Evolutionary conservation across 2,329 filamentous ascomycete species (phyloP), one percentile per base, ranked within the genome.

Genomic region (Microdochium paspali): DNA sequence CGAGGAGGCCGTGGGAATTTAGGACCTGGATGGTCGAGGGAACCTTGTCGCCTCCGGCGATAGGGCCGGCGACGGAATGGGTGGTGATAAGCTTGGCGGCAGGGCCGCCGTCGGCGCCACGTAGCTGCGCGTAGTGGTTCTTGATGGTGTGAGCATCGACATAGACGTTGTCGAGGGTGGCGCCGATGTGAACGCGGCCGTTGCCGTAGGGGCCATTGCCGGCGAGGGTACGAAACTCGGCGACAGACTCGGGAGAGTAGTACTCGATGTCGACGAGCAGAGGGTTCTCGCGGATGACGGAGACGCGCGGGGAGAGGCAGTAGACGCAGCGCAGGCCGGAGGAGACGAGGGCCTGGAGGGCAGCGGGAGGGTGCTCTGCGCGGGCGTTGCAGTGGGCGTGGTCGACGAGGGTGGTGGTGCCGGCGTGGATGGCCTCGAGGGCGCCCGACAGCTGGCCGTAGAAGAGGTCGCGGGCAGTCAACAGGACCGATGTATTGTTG

Each of bases 301-400:
- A 56, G 24, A 57, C 53, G 2, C 61, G 62, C 2, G 66, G 65
- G 10, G 60, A 62, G 50, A 69, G 71, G 48, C 66, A 67, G 55
- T 68, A 74, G 5, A 73, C 57, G 7, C 69, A 67, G 4, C 73
- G 66, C 18, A 76, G 65, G 2, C 72, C 72, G 1, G 71, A 70
- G 10, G 67, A 58, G 3, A 64, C 54, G 4, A 68, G 65, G 23
- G 66, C 70, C 12, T 66, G 61, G 28, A 72, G 58, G 24, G 63
- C 66, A n/a, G 61, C 58, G 45, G 60, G 52, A 2, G 51, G 54
- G 47, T 65, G 55, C 5, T 65, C 55, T 15, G 60, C 52, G 3
- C 57, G 55, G 18, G 59, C 54, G 48, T 60, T 65, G 25, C 62
- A 54, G 48, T 66, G 63, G 0, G 64, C 59, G 47, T 69, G 63